Conservation (phyloP, 2,329 filamentous ascomycete species). For the Neurospora crassa region DNA sequence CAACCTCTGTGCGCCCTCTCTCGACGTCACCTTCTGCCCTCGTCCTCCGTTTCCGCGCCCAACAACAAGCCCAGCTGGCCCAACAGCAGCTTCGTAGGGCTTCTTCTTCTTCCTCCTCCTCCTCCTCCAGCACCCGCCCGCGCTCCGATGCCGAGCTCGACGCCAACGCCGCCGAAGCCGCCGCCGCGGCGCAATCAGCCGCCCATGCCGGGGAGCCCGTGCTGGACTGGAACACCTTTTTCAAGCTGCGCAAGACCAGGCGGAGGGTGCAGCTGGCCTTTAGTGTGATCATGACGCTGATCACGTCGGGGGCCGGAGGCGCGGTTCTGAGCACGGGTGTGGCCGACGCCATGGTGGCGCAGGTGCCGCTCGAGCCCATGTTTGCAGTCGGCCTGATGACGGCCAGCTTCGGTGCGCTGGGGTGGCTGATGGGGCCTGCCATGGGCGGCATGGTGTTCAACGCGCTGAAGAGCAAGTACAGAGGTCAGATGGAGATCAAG, state of each 20-base stretch:
- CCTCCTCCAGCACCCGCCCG: slow-evolving; percentile 1
- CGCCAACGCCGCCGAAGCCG: slow-evolving; percentile 16
- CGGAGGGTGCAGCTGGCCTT: slow-evolving; percentile 75
- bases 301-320: slow-evolving; percentile 49
- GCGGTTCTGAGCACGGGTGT: slow-evolving; percentile 60
- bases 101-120: not conserved
- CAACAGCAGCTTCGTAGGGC: not conserved
- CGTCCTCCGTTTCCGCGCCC: not conserved
- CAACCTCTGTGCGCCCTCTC: slow-evolving; percentile 3
- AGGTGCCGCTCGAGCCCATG: slow-evolving; percentile 80
- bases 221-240: slow-evolving; percentile 90
- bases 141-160: slow-evolving; percentile 13
- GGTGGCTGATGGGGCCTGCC: slow-evolving; percentile 81
- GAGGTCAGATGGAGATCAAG: slow-evolving; percentile 68
- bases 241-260: slow-evolving; percentile 77
- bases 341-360: slow-evolving; percentile 59
- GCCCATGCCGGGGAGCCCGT: slow-evolving; percentile 24
- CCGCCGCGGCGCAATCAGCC: slow-evolving; percentile 19
- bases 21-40: slow-evolving; percentile 4
- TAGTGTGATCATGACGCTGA: slow-evolving; percentile 54
- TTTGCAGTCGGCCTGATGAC: slow-evolving; percentile 76
- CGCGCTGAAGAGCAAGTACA: slow-evolving; percentile 59
- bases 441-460: slow-evolving; percentile 76
- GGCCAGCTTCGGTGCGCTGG: slow-evolving; percentile 64
- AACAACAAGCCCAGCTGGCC: not conserved